Percentiles rank a stretch among this genome's conserved stretches.
These are phyloP conservation scores for Geotrichum candidum DNA, from an alignment of 1,139 yeast genomes.

Conservation along the genomic window DNA sequence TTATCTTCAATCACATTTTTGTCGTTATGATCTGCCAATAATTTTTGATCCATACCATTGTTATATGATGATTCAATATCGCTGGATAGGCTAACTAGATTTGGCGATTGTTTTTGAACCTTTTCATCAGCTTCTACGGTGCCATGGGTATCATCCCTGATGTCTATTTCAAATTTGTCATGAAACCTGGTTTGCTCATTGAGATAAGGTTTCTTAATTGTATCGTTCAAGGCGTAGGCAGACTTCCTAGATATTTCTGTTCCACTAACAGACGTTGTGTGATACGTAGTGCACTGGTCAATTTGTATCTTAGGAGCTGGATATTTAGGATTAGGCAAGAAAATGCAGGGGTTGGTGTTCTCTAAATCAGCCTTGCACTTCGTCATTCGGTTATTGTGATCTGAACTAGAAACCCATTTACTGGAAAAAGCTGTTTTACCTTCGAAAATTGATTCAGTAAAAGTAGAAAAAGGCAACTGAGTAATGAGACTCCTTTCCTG, in stretches of 20 bases:
- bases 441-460: not conserved
- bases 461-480: not conserved
- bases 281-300: too few species aligned
- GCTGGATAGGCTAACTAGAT: not conserved
- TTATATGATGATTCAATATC: not conserved
- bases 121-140: not conserved
- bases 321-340: not conserved
- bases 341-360: not conserved
- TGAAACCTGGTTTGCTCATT: not conserved
- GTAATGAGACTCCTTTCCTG: not conserved
- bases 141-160: not conserved
- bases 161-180: not conserved
- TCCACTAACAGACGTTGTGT: too few species aligned
- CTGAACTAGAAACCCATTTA: not conserved
- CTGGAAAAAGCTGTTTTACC: not conserved
- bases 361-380: not conserved
- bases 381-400: not conserved
- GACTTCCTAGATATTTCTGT: too few species aligned
- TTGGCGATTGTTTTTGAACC: not conserved
- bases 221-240: too few species aligned
- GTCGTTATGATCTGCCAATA: not conserved
- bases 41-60: not conserved
- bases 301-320: not conserved
- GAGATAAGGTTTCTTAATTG: too few species aligned
- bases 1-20: not conserved